Conservation (phyloP, 1,284 basidiomycete genomes). For the Cutaneotrichosporon daszewskae region DNA sequence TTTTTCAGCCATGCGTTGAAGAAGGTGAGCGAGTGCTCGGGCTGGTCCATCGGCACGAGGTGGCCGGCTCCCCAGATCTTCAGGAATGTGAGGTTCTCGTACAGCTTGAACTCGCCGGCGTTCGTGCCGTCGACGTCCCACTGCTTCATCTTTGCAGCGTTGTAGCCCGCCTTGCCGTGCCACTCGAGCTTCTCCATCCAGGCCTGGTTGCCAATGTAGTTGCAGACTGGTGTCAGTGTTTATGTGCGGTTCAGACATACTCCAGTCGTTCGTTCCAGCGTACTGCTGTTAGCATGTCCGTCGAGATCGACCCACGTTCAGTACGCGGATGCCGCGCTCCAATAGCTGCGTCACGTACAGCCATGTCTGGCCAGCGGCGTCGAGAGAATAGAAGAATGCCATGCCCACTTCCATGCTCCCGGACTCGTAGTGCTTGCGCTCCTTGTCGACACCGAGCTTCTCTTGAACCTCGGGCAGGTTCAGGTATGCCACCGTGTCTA, state of each 20-base stretch:
- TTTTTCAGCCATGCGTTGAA: conserved; percentile 45
- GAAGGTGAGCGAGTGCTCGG: conserved; percentile 43
- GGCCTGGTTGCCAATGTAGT: conserved; percentile 61
- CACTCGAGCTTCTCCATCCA: conserved; percentile 62
- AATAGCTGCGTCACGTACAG: conserved; percentile 64
- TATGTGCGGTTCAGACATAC: neutral
- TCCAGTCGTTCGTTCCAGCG: conserved; percentile 56
- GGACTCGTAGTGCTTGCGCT: conserved; percentile 52
- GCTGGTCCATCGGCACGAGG: conserved; percentile 50
- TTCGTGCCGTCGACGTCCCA: conserved; percentile 50
- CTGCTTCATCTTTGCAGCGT: conserved; percentile 45
- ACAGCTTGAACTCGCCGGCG: conserved; percentile 57
- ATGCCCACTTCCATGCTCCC: conserved; percentile 50
- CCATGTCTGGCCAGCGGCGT: conserved; percentile 42
- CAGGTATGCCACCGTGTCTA: conserved; percentile 55
- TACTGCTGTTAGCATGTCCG: conserved; percentile 15
- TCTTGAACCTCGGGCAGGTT: conserved; percentile 54
- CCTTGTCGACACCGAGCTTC: conserved; percentile 59
- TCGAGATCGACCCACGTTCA: conserved; percentile 50
- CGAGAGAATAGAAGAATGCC: conserved; percentile 31
- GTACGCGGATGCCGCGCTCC: conserved; percentile 63
- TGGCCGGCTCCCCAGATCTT: conserved; percentile 42
- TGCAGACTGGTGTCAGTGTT: conserved; percentile 54
- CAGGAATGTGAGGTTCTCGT: conserved; percentile 54
- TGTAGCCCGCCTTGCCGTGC: conserved; percentile 57